Percentiles rank a stretch among this genome's conserved stretches.
phyloP scores from a whole-genome alignment of 257 asterid genomes.

The Solanum arcanum region DNA sequence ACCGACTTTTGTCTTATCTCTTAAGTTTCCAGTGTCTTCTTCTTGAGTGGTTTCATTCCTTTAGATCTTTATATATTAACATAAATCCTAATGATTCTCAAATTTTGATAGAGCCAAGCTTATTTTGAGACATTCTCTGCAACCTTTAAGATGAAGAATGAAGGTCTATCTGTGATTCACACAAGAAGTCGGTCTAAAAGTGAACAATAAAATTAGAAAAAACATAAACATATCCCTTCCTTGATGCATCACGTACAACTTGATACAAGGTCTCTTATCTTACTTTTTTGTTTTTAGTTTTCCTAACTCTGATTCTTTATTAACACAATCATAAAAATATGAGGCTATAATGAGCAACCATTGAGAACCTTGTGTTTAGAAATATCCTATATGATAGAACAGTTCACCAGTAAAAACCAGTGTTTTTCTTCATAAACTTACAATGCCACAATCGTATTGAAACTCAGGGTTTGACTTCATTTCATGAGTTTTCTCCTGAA shows the following conservation, averaged over 20 bases:
- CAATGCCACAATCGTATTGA: slow-evolving; percentile 60
- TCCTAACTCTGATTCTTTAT: background rate
- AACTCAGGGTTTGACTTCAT: slow-evolving; percentile 70
- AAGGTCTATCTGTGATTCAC: background rate
- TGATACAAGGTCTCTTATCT: background rate
- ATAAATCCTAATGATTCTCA: background rate
- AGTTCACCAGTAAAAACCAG: background rate
- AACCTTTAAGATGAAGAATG: background rate
- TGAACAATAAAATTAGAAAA: background rate
- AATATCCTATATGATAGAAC: background rate
- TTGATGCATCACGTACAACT: background rate
- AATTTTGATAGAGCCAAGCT: background rate
- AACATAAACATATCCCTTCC: background rate
- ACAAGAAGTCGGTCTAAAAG: background rate
- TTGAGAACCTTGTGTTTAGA: background rate
- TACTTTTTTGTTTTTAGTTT: background rate
- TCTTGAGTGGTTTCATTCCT: background rate
- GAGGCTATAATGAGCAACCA: background rate
- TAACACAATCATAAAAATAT: background rate
- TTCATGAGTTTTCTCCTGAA: slow-evolving; percentile 70
- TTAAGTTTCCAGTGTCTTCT: background rate
- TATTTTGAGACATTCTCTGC: background rate
- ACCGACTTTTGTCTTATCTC: background rate
- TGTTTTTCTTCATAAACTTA: slow-evolving; percentile 16
- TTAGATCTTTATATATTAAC: background rate